Base-by-base conservation (phyloP, 164 flowering plant species). In the Macadamia integrifolia region DNA sequence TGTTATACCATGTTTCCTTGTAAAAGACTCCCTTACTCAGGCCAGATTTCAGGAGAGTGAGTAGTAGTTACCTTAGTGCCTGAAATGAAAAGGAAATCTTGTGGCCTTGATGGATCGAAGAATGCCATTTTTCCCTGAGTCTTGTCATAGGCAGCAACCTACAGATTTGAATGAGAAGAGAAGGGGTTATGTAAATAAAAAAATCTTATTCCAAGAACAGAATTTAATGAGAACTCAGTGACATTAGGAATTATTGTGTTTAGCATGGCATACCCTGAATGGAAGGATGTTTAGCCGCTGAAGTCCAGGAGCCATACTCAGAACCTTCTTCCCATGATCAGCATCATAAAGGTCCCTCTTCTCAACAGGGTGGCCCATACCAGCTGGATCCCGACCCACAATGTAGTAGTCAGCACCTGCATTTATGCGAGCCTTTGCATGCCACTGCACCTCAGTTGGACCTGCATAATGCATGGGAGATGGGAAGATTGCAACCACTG, bases 401-500 rank as follows among this genome's bases (percentile, higher is more conserved):
- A 94, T 94, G 80, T 94, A 94, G 75, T 92, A 94, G 85, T 94
- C 88, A 9, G 98, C 98, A 44, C 98, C 98, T 32, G 98, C 97
- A 83, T 94, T 94, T 56, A 94, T 92, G 48, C 98, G 80, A 61
- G 97, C 94, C 78, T 94, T 94, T 18, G 98, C 98, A 74, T 93
- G 98, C 98, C 98, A 94, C 78, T 94, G 98, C 44, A 94, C 98
- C 80, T 94, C 98, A 74, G 98, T 94, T 58, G 98, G 98, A 28
- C 98, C 98, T 43, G 98, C 98, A 74, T 94, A 94, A 78, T 87
- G 98, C 98, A 94, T 94, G 17, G 98, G 98, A 66, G 98, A 94
- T 10, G 98, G 98, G 79, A 94, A 94, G 73, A 94, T 92, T 18
- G 97, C 80, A 44, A 94, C 88, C 17, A 94, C 90, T 3, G 98